Percentiles rank a stretch among this genome's conserved stretches.
Conservation (phyloP, 495 filamentous ascomycete genomes). For the Trichoderma asperelloides region DNA sequence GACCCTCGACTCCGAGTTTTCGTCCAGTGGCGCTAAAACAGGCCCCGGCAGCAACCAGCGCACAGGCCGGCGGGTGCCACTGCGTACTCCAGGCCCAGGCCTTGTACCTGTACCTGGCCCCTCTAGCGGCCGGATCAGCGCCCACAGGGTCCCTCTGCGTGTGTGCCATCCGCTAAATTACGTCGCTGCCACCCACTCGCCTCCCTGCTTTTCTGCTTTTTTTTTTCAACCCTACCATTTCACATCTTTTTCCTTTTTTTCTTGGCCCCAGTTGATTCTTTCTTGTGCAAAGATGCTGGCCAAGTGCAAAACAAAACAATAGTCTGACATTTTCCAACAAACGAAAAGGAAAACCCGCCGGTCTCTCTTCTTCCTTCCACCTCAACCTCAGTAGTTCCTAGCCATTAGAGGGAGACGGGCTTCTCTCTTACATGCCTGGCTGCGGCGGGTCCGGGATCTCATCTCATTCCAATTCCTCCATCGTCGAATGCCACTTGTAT, state of each 20-base stretch:
- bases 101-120: neutral
- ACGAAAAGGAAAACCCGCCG: neutral
- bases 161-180: neutral
- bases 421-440: neutral
- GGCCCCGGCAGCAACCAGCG: conserved; percentile 2
- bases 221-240: neutral
- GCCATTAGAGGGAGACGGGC: neutral
- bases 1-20: neutral
- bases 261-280: neutral
- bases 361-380: neutral
- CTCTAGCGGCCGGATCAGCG: conserved; percentile 6
- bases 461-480: neutral
- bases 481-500: neutral
- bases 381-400: neutral
- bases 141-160: conserved; percentile 2
- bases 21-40: neutral
- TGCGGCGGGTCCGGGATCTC: neutral
- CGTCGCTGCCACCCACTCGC: neutral
- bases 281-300: neutral
- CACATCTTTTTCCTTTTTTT: neutral
- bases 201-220: neutral
- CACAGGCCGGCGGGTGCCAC: neutral
- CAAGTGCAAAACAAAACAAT: neutral
- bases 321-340: neutral
- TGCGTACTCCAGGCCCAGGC: neutral